phyloP scores from a whole-genome alignment of 495 filamentous ascomycete species.

The Evernia prunastri region DNA sequence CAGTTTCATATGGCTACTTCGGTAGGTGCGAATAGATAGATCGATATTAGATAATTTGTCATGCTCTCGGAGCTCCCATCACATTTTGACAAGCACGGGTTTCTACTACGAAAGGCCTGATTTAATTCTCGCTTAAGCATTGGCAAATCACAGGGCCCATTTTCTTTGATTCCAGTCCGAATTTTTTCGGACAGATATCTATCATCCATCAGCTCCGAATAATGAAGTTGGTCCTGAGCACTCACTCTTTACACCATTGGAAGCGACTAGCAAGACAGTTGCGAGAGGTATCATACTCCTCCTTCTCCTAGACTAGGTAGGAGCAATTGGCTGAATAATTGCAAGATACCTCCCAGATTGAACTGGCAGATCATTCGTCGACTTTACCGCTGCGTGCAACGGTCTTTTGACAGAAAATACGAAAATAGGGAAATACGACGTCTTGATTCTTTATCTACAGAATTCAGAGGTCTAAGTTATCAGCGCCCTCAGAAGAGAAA shows the following conservation, averaged over 20 bases:
- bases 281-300: background rate
- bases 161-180: background rate
- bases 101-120: background rate
- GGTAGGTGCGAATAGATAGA: no score
- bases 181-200: background rate
- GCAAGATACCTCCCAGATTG: slow-evolving; percentile 12
- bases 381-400: no score
- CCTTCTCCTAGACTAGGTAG: background rate
- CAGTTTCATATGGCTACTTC: no score
- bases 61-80: no score
- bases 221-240: background rate
- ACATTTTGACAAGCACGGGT: background rate
- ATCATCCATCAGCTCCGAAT: background rate
- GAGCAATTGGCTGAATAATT: background rate
- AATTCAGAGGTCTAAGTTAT: slow-evolving; percentile 48
- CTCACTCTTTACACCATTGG: background rate
- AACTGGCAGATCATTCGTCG: slow-evolving; percentile 12
- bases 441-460: slow-evolving; percentile 42
- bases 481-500: slow-evolving; percentile 36
- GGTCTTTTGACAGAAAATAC: no score
- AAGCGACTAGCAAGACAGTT: background rate
- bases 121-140: background rate
- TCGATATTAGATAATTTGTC: no score
- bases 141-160: background rate
- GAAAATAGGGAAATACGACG: slow-evolving; percentile 23